These are phyloP conservation scores for Solanum sitiens DNA, from an alignment of 257 asterid species.

Conservation along the genomic window DNA sequence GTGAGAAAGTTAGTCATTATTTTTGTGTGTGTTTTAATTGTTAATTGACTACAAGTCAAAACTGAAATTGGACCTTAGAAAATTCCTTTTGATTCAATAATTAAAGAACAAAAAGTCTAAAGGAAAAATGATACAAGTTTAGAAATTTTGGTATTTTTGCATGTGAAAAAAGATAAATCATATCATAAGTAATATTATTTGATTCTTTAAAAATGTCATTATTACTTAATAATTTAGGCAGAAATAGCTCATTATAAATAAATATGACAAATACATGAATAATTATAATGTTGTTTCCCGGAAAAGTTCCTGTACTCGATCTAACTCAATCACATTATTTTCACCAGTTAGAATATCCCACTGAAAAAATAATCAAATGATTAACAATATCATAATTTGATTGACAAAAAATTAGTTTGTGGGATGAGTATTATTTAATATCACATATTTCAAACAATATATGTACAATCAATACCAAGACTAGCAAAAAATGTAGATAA, in stretches of 20 bases:
- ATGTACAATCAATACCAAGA: not conserved
- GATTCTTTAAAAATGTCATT: not conserved
- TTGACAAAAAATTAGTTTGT: not conserved
- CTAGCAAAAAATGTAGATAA: not conserved
- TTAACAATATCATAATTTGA: not conserved
- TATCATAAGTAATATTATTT: not conserved
- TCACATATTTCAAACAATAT: not conserved
- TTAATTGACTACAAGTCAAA: not conserved
- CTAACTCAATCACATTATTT: constrained; percentile 29
- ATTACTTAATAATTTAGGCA: not conserved
- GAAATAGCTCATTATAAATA: not conserved
- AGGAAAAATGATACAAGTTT: not conserved
- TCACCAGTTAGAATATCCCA: constrained; percentile 57
- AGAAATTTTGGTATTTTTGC: not conserved
- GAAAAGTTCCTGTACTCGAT: constrained; percentile 44
- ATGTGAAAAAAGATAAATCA: not conserved
- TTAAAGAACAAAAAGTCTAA: not conserved
- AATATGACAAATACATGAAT: constrained; percentile 36
- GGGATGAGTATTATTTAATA: not conserved
- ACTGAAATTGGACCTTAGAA: not conserved
- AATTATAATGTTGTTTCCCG: constrained; percentile 42
- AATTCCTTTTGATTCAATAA: not conserved
- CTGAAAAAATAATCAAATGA: constrained; percentile 12
- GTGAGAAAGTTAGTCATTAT: not conserved
- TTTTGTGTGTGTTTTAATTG: not conserved